These are phyloP conservation scores for Amorphotheca resinae DNA, from an alignment of 495 filamentous ascomycete species.

Conservation along the genomic window DNA sequence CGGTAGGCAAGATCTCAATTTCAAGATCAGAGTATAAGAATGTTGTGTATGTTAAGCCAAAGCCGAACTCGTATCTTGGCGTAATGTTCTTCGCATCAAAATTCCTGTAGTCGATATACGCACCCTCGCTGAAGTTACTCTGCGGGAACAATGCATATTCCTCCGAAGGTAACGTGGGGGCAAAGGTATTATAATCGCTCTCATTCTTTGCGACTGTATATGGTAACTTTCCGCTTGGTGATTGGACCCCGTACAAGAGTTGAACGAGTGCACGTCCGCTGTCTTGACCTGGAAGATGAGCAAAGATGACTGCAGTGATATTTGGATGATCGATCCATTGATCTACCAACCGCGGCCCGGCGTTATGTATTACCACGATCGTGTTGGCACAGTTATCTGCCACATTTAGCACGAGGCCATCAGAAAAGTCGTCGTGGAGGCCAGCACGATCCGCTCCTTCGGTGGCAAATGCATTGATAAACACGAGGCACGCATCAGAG, in stretches of 20 bases:
- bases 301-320: constrained; percentile 49
- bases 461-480: constrained; percentile 47
- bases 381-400: constrained; percentile 46
- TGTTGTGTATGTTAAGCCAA: constrained; percentile 55
- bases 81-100: constrained; percentile 58
- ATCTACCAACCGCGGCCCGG: constrained; percentile 44
- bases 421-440: constrained; percentile 31
- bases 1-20: constrained; percentile 20
- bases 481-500: constrained; percentile 55
- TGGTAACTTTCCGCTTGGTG: constrained; percentile 52
- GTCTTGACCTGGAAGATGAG: constrained; percentile 50
- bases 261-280: constrained; percentile 42
- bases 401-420: constrained; percentile 43
- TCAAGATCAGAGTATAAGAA: constrained; percentile 38
- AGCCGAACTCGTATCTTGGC: constrained; percentile 85
- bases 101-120: constrained; percentile 54
- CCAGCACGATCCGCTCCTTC: constrained; percentile 38
- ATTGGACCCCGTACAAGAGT: constrained; percentile 46
- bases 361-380: constrained; percentile 49
- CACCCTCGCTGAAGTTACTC: constrained; percentile 50
- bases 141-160: constrained; percentile 35
- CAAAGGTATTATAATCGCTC: constrained; percentile 40
- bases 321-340: constrained; percentile 48
- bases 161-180: constrained; percentile 22
- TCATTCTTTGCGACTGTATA: constrained; percentile 58